Evolutionary conservation across 2,329 filamentous ascomycete genomes (phyloP), one percentile per base, ranked within the genome.

Genomic region (Neoscytalidium dimidiatum): DNA sequence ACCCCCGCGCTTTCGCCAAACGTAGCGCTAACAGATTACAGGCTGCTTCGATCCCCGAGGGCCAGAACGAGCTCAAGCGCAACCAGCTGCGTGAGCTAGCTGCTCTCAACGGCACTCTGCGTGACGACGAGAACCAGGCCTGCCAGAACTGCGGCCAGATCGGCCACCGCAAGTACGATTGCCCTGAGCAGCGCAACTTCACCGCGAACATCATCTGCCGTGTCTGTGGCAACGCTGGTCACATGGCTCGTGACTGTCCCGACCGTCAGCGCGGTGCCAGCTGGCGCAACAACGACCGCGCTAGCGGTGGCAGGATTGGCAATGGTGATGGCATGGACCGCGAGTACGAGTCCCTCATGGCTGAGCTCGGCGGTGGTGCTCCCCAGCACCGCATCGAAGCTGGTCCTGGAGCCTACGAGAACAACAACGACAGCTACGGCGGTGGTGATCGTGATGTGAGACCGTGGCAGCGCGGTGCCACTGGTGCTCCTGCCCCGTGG

Each of bases 81-180:
- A 98, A 98, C 80, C 95, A 99, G 81, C 90, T 99, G 65, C 92
- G 95, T 80, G 95, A 99, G 79, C 91, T 99, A 69, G 95, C 95
- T 48, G 93, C 95, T 28, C 90, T 99, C 73, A 99, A 99, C 88
- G 95, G 95, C 87, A 99, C 95, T 8, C 89, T 99, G 21, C 94
- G 95, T 83, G 95, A 99, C 76, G 95, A 99, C 74, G 95, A 99
- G 78, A 99, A 99, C 80, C 95, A 99, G 79, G 95, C 95, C 70
- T 99, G 95, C 81, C 95, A 99, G 83, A 99, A 99, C 84, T 99
- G 88, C 83, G 95, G 95, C 72, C 93, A 98, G 85, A 99, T 99
- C 69, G 95, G 95, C 67, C 95, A 99, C 80, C 90, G 95, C 80
- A 99, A 99, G 81, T 98, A 97, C 78, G 95, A 99, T 77, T 99